A percentile compares a stretch with the other conserved stretches of the same genome.
Evolutionary conservation across 768 basidiomycete genomes (phyloP).

Genomic region (Mycena amicta): DNA sequence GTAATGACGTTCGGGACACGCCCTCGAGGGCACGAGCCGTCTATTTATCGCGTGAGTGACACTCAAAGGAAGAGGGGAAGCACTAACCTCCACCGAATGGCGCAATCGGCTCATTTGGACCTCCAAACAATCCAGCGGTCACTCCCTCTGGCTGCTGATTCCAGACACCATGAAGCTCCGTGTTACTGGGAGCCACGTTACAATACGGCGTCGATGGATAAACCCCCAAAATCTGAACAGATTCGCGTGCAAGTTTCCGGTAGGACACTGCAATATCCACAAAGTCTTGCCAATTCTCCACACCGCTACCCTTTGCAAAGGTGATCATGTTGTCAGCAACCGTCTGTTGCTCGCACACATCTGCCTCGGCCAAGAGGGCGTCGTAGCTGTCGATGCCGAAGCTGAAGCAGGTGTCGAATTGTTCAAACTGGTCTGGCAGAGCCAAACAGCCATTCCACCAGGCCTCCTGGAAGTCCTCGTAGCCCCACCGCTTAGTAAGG

Average conservation of each 20-base stretch:
- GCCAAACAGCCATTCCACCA: conserved; percentile 51
- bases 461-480: conserved; percentile 35
- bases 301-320: conserved; percentile 48
- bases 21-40: conserved; percentile 45
- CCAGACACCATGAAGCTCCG: conserved; percentile 42
- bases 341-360: conserved; percentile 52
- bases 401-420: conserved; percentile 40
- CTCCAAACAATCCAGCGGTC: conserved; percentile 46
- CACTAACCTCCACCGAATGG: conserved; percentile 48
- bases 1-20: conserved; percentile 40
- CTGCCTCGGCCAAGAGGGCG: conserved; percentile 47
- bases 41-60: too few species aligned
- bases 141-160: conserved; percentile 47
- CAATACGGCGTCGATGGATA: conserved; percentile 52
- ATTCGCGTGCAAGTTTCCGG: conserved; percentile 45
- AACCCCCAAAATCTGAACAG: conserved; percentile 44
- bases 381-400: conserved; percentile 43
- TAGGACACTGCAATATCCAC: conserved; percentile 46
- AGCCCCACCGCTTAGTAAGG: conserved; percentile 2
- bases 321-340: conserved; percentile 53
- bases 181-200: conserved; percentile 39
- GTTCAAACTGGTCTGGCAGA: conserved; percentile 44
- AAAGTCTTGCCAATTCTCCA: conserved; percentile 41
- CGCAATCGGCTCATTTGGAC: conserved; percentile 39
- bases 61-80: too few species aligned